phyloP scores from a whole-genome alignment of 495 filamentous ascomycete genomes.

The Penicillium odoratum region DNA sequence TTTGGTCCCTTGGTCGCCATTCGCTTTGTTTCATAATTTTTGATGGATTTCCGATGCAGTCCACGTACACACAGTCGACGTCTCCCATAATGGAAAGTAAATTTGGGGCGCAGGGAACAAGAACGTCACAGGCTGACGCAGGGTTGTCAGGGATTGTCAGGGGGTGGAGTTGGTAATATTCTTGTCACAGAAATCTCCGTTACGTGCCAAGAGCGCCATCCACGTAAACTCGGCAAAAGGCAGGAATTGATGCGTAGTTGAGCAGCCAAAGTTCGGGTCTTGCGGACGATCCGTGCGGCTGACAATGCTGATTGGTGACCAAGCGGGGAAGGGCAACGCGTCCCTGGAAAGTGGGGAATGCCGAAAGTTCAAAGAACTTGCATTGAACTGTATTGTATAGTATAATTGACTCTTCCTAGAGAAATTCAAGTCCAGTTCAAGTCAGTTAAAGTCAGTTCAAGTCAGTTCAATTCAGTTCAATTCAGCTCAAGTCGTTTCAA shows the following conservation, averaged over 20 bases:
- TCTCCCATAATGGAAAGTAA: not conserved
- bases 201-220: constrained; percentile 3
- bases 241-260: not conserved
- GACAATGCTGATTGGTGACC: constrained; percentile 20
- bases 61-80: constrained; percentile 1
- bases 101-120: constrained; percentile 12
- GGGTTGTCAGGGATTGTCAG: constrained; percentile 28
- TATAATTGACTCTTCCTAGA: no score
- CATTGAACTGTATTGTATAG: not conserved
- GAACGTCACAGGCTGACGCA: constrained; percentile 36
- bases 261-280: constrained; percentile 4
- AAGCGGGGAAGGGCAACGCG: constrained; percentile 24
- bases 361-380: not conserved
- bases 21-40: not conserved
- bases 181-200: constrained; percentile 6
- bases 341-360: constrained; percentile 19
- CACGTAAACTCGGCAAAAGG: not conserved
- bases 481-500: no score
- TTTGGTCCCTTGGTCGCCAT: not conserved
- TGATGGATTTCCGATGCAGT: not conserved
- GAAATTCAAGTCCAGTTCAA: no score
- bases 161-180: constrained; percentile 12
- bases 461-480: no score
- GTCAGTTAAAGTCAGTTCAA: no score
- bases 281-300: constrained; percentile 26